Evolutionary conservation across 768 basidiomycete genomes (phyloP).

Genomic region (Podaxis pistillaris): DNA sequence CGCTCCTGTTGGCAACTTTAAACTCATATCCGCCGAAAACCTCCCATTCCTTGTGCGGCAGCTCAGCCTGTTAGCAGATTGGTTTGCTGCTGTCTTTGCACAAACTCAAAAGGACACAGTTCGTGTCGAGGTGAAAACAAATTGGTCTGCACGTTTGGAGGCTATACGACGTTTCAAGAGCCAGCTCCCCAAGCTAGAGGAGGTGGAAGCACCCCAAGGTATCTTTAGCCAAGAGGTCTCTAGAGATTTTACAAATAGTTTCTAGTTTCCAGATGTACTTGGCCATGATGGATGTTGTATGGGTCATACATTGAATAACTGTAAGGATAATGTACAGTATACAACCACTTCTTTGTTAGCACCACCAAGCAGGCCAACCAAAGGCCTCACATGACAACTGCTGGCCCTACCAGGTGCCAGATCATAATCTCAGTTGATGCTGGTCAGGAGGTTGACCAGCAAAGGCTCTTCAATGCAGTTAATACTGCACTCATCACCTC

Average conservation of each 20-base stretch:
- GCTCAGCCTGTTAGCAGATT: conserved; percentile 82
- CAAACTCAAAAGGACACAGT: conserved; percentile 69
- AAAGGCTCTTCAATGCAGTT: too few relatives aligned
- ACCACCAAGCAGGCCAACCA: too few relatives aligned
- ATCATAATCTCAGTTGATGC: too few relatives aligned
- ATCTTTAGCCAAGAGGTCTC: conserved; percentile 52
- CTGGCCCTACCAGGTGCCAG: too few relatives aligned
- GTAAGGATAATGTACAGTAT: too few relatives aligned
- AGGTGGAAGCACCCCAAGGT: conserved; percentile 28
- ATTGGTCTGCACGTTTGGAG: conserved; percentile 82
- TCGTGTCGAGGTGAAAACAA: conserved; percentile 79
- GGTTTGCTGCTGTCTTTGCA: conserved; percentile 85
- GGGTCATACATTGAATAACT: too few relatives aligned
- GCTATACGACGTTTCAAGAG: conserved; percentile 71
- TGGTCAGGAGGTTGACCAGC: too few relatives aligned
- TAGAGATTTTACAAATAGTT: conserved; percentile 58
- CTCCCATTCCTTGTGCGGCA: conserved; percentile 88
- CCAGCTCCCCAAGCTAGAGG: conserved; percentile 31
- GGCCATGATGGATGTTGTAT: not conserved
- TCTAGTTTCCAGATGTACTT: conserved; percentile 27
- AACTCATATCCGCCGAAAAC: conserved; percentile 86
- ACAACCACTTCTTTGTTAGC: too few relatives aligned
- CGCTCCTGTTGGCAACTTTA: conserved; percentile 88
- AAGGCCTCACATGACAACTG: too few relatives aligned
- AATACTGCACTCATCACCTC: too few relatives aligned